Evolutionary conservation across 805 yeast genomes (phyloP).

Genomic region (Wickerhamiella siamensis): DNA sequence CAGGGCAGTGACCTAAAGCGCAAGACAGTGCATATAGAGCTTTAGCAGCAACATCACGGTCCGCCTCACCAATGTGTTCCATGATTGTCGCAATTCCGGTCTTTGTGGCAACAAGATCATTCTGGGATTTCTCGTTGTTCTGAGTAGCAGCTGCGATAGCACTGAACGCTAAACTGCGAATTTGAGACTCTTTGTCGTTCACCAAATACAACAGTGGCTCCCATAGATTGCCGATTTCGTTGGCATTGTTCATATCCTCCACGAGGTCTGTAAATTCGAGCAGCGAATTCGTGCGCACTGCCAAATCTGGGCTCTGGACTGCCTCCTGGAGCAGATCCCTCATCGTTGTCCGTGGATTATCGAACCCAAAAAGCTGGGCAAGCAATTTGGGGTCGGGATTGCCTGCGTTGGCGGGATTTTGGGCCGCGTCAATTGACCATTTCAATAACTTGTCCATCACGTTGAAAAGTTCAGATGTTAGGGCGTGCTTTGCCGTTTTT

Average conservation of each 20-base stretch:
- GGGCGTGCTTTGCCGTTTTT: no score
- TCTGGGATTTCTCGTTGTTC: constrained; percentile 68
- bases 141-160: constrained; percentile 85
- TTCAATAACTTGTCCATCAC: constrained; percentile 89
- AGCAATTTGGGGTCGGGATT: constrained; percentile 71
- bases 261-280: constrained; percentile 89
- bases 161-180: constrained; percentile 51
- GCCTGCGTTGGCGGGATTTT: constrained; percentile 35
- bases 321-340: constrained; percentile 54
- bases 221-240: constrained; percentile 84
- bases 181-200: constrained; percentile 28
- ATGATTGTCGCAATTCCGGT: constrained; percentile 22
- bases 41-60: constrained; percentile 36
- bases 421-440: constrained; percentile 78
- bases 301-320: constrained; percentile 39
- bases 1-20: constrained; percentile 51
- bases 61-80: constrained; percentile 16
- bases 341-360: constrained; percentile 86
- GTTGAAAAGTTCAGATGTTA: no score
- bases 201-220: constrained; percentile 46
- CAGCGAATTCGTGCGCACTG: constrained; percentile 57
- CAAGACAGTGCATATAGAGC: constrained; percentile 68
- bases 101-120: constrained; percentile 32
- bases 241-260: constrained; percentile 89
- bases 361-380: constrained; percentile 62